Conservation (phyloP, 345 rosid species). For the Sonneratia alba region DNA sequence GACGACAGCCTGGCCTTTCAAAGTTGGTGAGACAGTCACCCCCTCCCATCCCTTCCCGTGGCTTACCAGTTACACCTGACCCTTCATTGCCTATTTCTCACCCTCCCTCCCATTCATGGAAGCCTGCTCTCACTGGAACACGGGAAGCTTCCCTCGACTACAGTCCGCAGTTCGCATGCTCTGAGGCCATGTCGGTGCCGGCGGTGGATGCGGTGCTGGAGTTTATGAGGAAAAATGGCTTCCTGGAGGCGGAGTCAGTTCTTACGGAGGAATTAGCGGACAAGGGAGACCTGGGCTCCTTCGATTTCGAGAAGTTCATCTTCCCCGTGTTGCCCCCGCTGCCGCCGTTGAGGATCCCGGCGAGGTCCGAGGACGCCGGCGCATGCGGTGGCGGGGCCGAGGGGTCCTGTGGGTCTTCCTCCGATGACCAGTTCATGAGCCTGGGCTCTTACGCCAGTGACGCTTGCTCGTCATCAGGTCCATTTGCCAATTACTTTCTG, state of each 20-base stretch:
- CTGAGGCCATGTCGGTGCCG: conserved; percentile 13
- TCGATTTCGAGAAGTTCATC: conserved; percentile 75
- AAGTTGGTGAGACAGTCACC: conserved; percentile 50
- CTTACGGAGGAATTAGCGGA: conserved; percentile 58
- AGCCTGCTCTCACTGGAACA: conserved; percentile 27
- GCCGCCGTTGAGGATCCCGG: conserved; percentile 73
- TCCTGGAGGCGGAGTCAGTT: conserved; percentile 56
- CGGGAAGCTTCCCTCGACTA: background rate
- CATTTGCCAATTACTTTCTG: background rate
- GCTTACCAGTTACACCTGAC: conserved; percentile 43
- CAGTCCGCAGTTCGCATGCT: background rate
- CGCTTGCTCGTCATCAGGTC: conserved; percentile 54
- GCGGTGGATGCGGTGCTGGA: conserved; percentile 49
- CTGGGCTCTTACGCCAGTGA: conserved; percentile 68
- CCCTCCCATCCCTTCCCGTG: conserved; percentile 5
- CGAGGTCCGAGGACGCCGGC: conserved; percentile 14
- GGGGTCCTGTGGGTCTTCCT: conserved; percentile 19
- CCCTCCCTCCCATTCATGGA: background rate
- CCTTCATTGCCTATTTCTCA: background rate
- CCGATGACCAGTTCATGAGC: conserved; percentile 78
- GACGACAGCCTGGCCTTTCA: conserved; percentile 14
- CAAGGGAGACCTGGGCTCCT: conserved; percentile 44
- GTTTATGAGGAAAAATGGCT: conserved; percentile 58
- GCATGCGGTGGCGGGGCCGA: conserved; percentile 2
- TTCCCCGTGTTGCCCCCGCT: conserved; percentile 51